phyloP scores from a whole-genome alignment of 345 rosid species.

The Cardamine chenopodiifolia region DNA sequence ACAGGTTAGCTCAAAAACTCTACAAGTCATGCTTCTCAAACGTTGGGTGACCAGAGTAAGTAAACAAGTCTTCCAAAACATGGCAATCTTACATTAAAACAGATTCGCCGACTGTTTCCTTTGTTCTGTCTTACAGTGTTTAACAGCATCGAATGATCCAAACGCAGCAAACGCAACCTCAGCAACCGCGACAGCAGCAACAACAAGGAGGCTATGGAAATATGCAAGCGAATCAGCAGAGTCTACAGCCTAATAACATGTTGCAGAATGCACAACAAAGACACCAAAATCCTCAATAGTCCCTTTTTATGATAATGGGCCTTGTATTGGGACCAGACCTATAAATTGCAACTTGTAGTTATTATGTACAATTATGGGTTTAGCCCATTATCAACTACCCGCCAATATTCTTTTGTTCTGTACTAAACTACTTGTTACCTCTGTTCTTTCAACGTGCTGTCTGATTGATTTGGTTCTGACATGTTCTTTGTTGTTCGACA shows the following conservation, averaged over 20 bases:
- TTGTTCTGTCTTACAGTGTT: constrained; percentile 59
- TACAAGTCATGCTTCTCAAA: constrained; percentile 70
- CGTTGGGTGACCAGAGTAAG: constrained; percentile 78
- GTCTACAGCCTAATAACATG: constrained; percentile 68
- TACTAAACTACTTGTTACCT: not conserved
- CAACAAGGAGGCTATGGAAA: constrained; percentile 64
- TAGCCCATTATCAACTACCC: not conserved
- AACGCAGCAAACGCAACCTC: constrained; percentile 62
- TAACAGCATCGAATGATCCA: constrained; percentile 69
- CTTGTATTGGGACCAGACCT: not conserved
- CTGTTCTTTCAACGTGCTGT: constrained; percentile 7
- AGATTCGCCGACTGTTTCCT: not conserved
- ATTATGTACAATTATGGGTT: not conserved
- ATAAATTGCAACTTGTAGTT: not conserved
- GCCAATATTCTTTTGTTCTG: not conserved
- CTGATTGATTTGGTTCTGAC: constrained; percentile 12
- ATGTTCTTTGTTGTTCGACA: not conserved
- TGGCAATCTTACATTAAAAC: not conserved
- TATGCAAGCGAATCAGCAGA: constrained; percentile 68
- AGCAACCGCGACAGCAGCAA: constrained; percentile 66
- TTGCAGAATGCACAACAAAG: constrained; percentile 73
- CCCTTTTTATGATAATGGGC: not conserved
- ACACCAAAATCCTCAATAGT: constrained; percentile 72
- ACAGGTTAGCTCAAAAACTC: too few relatives aligned
- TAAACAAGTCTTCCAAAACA: constrained; percentile 12